Evolutionary conservation across 768 basidiomycete genomes (phyloP), one percentile per base, ranked within the genome.

Genomic region (Hygrocybe punicea): DNA sequence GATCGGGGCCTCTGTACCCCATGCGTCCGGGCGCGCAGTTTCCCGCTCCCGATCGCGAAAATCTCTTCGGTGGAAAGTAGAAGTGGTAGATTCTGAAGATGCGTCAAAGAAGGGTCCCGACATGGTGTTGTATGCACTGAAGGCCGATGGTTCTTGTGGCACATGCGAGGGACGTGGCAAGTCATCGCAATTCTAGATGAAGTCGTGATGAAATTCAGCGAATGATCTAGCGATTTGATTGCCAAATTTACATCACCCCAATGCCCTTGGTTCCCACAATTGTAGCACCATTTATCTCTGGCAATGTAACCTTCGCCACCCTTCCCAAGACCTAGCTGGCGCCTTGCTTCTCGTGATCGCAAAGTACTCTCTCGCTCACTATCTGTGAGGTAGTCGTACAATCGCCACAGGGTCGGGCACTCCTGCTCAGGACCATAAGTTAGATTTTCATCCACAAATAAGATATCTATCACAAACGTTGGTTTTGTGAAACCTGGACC

Each of bases 291-390:
- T 62, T 83, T 76, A 64, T 89, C 88, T 34, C 71, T 69, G 4
- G 81, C 86, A 53, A 92, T 84, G 68, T 87, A 91, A 6, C 85
- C 88, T 67, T 91, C 91, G 9, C 89, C 87, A 13, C 91, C 89
- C 55, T 85, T 65, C 10, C 89, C 88, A 6, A 89, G 69, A 11
- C 66, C 64, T 6, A 84, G 65, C 3, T 72, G 66, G 42, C 75
- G 78, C 65, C 80, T 87, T 24, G 73, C 67, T 58, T 80, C 76
- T 29, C 89, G 82, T 17, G 58, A 62, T 16, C 67, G 64, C 2
- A 86, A 68, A 40, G 78, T 79, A 6, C 63, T 58, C 10, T 68
- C 65, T 29, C 81, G 81, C 44, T 82, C 84, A 10, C 78, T 76
- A 14, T 82, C 81, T 3, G 77, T 73, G 25, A 87, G 75, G 60